Evolutionary conservation across 139 green algal genomes (phyloP).

Genomic region (Volvox reticuliferus): DNA sequence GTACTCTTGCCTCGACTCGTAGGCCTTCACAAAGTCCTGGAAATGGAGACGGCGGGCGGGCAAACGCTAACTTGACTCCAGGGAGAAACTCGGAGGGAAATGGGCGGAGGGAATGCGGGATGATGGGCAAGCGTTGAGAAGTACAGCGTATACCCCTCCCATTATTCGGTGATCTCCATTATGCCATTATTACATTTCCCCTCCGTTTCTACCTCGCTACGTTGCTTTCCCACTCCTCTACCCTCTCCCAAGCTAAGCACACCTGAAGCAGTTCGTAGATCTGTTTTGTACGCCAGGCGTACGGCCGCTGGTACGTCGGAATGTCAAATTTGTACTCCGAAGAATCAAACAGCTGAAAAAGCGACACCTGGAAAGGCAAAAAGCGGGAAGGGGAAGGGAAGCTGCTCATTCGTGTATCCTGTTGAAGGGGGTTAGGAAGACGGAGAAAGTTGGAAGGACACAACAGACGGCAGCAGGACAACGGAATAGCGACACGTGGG

Average conservation of each 20-base stretch:
- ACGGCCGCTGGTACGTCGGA: conserved; percentile 65
- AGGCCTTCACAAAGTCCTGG: conserved; percentile 48
- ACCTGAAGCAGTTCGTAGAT: conserved; percentile 64
- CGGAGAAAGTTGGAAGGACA: too few relatives aligned
- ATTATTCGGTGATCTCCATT: too few relatives aligned
- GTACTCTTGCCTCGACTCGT: conserved; percentile 53
- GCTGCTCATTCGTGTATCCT: too few relatives aligned
- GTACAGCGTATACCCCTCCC: too few relatives aligned
- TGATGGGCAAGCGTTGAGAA: too few relatives aligned
- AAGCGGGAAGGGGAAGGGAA: too few relatives aligned
- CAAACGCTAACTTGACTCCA: too few relatives aligned
- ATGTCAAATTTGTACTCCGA: conserved; percentile 56
- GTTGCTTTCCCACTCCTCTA: background rate
- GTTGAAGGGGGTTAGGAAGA: too few relatives aligned
- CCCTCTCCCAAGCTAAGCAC: background rate
- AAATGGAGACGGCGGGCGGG: background rate
- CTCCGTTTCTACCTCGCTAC: background rate
- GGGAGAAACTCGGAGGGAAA: too few relatives aligned
- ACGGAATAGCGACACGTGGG: too few relatives aligned
- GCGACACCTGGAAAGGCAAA: conserved; percentile 44
- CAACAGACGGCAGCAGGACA: too few relatives aligned
- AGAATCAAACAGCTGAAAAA: conserved; percentile 64
- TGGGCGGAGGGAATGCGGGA: too few relatives aligned
- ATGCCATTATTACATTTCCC: background rate
- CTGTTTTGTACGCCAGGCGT: conserved; percentile 67